A percentile compares a stretch with the other conserved stretches of the same genome.
phyloP scores from a whole-genome alignment of 2,329 filamentous ascomycete species.

The Calonectria pseudoturangicola region DNA sequence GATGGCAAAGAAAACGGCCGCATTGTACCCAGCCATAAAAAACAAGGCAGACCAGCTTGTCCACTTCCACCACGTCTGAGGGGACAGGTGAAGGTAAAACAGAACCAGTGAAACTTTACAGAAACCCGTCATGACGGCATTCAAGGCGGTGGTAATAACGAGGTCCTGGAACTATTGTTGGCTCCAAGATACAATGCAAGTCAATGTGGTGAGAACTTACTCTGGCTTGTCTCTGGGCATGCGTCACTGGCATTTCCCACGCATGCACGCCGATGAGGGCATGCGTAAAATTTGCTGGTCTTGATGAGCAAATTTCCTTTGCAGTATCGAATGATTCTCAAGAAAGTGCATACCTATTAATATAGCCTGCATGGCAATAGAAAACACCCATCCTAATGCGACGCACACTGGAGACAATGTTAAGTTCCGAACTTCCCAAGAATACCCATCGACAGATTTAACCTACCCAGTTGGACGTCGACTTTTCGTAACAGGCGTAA shows the following conservation, averaged over 20 bases:
- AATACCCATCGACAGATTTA: background rate
- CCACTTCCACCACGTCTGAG: slow-evolving; percentile 9
- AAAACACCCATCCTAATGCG: background rate
- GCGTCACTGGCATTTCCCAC: slow-evolving; percentile 43
- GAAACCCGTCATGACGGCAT: slow-evolving; percentile 47
- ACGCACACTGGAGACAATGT: slow-evolving; percentile 29
- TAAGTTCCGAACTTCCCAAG: background rate
- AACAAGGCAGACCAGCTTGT: slow-evolving; percentile 17
- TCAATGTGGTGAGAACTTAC: slow-evolving; percentile 31
- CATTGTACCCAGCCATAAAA: slow-evolving; percentile 10
- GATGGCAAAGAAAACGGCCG: slow-evolving; percentile 58
- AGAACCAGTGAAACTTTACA: slow-evolving; percentile 2
- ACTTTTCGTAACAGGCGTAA: slow-evolving; percentile 33
- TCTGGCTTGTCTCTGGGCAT: slow-evolving; percentile 32
- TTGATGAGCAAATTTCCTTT: background rate
- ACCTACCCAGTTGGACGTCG: slow-evolving; percentile 32
- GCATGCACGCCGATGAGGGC: slow-evolving; percentile 43
- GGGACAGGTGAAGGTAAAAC: slow-evolving; percentile 10
- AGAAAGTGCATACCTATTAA: slow-evolving; percentile 6
- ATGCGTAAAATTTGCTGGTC: slow-evolving; percentile 33
- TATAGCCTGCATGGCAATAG: background rate
- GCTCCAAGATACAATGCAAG: slow-evolving; percentile 32
- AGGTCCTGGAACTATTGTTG: slow-evolving; percentile 56
- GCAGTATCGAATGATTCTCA: too few species aligned
- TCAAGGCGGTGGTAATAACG: slow-evolving; percentile 57